Evolutionary conservation across 768 basidiomycete species (phyloP).

Genomic region (Cyathus striatus): DNA sequence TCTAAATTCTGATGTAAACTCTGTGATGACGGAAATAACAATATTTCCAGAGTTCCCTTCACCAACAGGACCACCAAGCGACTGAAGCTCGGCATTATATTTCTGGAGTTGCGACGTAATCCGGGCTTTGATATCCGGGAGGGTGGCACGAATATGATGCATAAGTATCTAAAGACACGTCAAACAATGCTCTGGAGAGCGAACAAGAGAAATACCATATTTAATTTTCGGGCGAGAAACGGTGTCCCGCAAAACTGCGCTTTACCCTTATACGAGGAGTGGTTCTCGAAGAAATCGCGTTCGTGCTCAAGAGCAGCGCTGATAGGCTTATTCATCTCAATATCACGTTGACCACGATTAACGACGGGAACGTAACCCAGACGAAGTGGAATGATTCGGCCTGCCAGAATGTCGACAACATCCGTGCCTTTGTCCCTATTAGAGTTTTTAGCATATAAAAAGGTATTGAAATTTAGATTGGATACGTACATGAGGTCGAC

Average conservation of each 20-base stretch:
- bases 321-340: conserved; percentile 86
- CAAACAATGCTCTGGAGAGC: conserved; percentile 1
- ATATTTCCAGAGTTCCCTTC: conserved; percentile 86
- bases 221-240: conserved; percentile 91
- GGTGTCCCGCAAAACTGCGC: conserved; percentile 97
- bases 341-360: conserved; percentile 97
- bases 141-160: conserved; percentile 95
- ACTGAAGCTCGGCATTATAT: conserved; percentile 75
- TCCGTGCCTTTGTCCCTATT: conserved; percentile 93
- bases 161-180: conserved; percentile 73
- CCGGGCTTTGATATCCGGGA: conserved; percentile 98
- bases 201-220: conserved; percentile 52
- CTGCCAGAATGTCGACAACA: conserved; percentile 97
- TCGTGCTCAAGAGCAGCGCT: conserved; percentile 82
- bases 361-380: conserved; percentile 98
- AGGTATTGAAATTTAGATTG: background rate
- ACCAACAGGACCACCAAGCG: conserved; percentile 83
- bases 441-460: background rate
- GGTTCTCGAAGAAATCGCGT: conserved; percentile 91
- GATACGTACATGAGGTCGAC: conserved; percentile 89
- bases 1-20: conserved; percentile 96
- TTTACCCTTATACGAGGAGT: conserved; percentile 89
- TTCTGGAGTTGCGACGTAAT: conserved; percentile 90
- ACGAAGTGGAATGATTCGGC: conserved; percentile 92
- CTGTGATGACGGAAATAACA: conserved; percentile 95